phyloP scores from a whole-genome alignment of 306 rosid genomes.

The Trifolium dubium region DNA sequence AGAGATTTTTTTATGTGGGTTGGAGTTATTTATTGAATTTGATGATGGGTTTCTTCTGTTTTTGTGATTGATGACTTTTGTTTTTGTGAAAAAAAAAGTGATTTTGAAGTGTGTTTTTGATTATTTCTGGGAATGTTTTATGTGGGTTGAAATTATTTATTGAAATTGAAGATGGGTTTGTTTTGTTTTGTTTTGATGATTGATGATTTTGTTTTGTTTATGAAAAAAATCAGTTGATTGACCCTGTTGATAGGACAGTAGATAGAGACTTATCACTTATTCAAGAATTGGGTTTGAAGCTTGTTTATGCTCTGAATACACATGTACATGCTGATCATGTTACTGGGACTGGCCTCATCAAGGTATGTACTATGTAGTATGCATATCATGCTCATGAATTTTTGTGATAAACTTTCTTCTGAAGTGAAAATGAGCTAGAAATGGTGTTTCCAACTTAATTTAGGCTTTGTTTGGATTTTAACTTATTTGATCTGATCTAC shows the following conservation, averaged over 20 bases:
- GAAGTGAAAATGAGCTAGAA: slow-evolving; percentile 4
- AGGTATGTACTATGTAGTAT: slow-evolving; percentile 54
- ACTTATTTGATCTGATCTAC: neutral
- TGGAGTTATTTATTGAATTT: slow-evolving; percentile 19
- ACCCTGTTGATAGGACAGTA: slow-evolving; percentile 90
- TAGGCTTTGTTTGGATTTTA: neutral
- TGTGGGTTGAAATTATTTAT: slow-evolving; percentile 24
- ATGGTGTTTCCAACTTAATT: slow-evolving; percentile 7
- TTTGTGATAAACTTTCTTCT: neutral
- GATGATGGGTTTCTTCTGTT: slow-evolving; percentile 21
- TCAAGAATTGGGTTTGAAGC: slow-evolving; percentile 71
- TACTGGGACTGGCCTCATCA: slow-evolving; percentile 88
- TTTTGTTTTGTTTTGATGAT: slow-evolving; percentile 12
- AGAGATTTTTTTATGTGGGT: slow-evolving; percentile 30
- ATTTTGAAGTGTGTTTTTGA: slow-evolving; percentile 2
- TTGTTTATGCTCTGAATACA: slow-evolving; percentile 85
- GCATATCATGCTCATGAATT: neutral
- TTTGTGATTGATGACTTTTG: slow-evolving; percentile 3
- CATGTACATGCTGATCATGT: slow-evolving; percentile 99
- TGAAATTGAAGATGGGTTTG: slow-evolving; percentile 33
- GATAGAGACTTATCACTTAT: slow-evolving; percentile 86
- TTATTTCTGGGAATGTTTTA: neutral
- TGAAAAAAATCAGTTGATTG: slow-evolving; percentile 74
- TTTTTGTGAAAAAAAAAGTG: slow-evolving; percentile 15
- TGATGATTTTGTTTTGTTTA: neutral